Conservation (phyloP, 78 protist species). For the Dictyostelium brefeldianum region DNA sequence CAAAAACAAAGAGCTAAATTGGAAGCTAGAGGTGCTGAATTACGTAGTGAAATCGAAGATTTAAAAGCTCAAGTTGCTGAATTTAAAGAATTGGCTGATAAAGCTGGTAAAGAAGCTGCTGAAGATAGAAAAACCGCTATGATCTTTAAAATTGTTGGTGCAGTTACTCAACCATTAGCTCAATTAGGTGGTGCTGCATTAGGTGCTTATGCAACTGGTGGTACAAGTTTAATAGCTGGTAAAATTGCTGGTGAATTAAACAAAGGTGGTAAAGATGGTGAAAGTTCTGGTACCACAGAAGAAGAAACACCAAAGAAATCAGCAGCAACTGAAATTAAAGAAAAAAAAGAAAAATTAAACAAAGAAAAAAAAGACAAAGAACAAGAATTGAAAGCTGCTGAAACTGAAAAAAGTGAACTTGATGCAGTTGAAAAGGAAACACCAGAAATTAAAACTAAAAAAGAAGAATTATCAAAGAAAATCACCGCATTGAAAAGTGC, state of each 20-base stretch:
- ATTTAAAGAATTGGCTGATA: slow-evolving; percentile 10
- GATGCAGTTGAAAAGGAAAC: slow-evolving; percentile 8
- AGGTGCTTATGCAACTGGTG: neutral
- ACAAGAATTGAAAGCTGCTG: neutral
- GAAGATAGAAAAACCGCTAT: neutral
- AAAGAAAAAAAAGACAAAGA: neutral
- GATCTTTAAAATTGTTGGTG: neutral
- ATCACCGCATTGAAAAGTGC: neutral
- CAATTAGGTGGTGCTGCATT: slow-evolving; percentile 1
- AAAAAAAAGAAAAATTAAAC: neutral
- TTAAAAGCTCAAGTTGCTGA: neutral
- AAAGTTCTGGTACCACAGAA: neutral
- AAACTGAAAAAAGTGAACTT: neutral
- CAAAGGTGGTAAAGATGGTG: neutral
- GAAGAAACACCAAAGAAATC: neutral
- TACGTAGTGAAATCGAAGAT: slow-evolving; percentile 3
- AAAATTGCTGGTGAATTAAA: neutral
- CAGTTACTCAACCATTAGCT: neutral
- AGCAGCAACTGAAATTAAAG: neutral
- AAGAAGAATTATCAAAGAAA: neutral
- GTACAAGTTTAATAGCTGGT: neutral
- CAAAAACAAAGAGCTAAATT: neutral
- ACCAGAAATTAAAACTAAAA: neutral
- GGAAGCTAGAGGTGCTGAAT: neutral
- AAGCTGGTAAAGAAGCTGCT: slow-evolving; percentile 29